These are phyloP conservation scores for Stentor coeruleus DNA, from an alignment of 73 alveolate species.

Conservation along the genomic window DNA sequence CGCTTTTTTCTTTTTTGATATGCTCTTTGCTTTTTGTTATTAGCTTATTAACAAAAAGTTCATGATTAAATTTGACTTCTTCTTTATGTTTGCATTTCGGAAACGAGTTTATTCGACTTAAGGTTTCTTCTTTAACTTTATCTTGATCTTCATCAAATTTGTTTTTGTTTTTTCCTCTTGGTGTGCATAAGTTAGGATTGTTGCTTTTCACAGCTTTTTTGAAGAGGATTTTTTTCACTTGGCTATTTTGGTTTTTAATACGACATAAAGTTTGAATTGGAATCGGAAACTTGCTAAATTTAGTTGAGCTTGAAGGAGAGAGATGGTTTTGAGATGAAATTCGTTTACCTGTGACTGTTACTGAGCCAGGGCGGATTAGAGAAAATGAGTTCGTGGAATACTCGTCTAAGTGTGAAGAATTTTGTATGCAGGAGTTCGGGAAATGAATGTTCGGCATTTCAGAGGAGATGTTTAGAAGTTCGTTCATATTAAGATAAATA, in stretches of 20 bases:
- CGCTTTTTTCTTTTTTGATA: too few species aligned
- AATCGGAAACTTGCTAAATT: neutral
- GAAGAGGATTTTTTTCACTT: neutral
- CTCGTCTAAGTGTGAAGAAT: neutral
- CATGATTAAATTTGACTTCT: too few species aligned
- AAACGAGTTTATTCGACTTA: too few species aligned
- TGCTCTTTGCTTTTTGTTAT: too few species aligned
- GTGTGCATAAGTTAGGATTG: neutral
- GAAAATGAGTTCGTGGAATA: neutral
- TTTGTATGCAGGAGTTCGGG: neutral
- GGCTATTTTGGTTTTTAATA: neutral
- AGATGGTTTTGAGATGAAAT: neutral
- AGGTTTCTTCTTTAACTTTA: neutral
- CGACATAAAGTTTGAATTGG: neutral
- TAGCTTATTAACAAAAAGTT: too few species aligned
- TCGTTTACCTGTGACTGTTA: neutral
- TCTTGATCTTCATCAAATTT: neutral
- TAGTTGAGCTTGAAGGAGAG: neutral
- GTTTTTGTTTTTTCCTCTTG: neutral
- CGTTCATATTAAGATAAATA: neutral
- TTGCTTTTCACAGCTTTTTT: neutral
- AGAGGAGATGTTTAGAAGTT: neutral
- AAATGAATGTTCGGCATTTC: neutral
- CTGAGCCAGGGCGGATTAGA: neutral
- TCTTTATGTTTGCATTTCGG: too few species aligned